These are phyloP conservation scores for Talaromyces trachyspermus DNA, from an alignment of 495 filamentous ascomycete species.

Conservation along the genomic window DNA sequence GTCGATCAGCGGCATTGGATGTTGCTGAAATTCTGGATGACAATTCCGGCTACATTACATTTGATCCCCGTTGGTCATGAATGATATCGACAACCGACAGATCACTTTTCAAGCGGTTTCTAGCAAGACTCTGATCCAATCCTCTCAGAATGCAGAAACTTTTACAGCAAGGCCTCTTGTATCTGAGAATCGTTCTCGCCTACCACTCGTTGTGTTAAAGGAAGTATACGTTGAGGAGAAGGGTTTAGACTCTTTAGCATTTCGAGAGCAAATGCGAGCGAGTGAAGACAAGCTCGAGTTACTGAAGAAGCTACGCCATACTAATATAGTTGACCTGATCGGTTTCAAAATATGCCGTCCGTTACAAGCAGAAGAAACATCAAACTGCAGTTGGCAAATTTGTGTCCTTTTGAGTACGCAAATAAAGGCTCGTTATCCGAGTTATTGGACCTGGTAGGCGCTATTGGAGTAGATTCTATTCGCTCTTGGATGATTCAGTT, in stretches of 20 bases:
- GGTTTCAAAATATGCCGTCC: constrained; percentile 67
- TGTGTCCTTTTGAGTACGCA: constrained; percentile 69
- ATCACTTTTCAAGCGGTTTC: constrained; percentile 57
- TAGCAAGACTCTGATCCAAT: constrained; percentile 50
- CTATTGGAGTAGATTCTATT: constrained; percentile 61
- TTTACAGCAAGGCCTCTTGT: constrained; percentile 63
- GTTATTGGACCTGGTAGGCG: constrained; percentile 67
- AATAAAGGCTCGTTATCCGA: constrained; percentile 79
- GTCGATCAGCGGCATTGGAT: constrained; percentile 30
- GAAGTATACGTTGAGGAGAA: constrained; percentile 33
- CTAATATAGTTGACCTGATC: constrained; percentile 68
- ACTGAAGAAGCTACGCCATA: constrained; percentile 65
- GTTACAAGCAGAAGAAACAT: constrained; percentile 16
- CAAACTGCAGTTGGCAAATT: constrained; percentile 60
- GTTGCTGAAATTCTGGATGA: constrained; percentile 29
- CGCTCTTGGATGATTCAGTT: constrained; percentile 83
- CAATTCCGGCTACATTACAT: constrained; percentile 45
- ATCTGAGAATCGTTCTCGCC: constrained; percentile 36
- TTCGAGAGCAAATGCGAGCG: constrained; percentile 46
- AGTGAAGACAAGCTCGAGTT: constrained; percentile 68
- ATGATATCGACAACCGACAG: constrained; percentile 46
- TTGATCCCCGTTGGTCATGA: constrained; percentile 64
- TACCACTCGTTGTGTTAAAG: constrained; percentile 64
- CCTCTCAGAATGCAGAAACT: constrained; percentile 49
- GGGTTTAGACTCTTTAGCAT: constrained; percentile 38